Percentiles rank a stretch among this genome's conserved stretches.
Conservation (phyloP, 768 basidiomycete species). For the Mycena crocata region DNA sequence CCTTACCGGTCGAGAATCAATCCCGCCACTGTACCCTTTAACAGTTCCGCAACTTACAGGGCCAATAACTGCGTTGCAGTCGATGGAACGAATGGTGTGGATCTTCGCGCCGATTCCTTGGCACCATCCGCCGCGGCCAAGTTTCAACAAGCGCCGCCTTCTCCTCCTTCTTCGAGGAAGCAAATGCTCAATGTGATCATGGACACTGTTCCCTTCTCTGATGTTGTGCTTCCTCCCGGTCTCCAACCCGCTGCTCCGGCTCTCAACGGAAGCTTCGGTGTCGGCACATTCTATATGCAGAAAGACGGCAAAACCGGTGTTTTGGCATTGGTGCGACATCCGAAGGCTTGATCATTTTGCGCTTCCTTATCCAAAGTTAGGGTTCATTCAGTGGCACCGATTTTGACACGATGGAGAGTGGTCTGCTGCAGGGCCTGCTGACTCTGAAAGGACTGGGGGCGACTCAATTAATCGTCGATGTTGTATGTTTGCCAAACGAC, state of each 20-base stretch:
- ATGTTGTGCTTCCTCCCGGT: slow-evolving; percentile 54
- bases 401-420: slow-evolving; percentile 53
- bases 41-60: slow-evolving; percentile 60
- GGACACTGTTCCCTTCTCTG: slow-evolving; percentile 56
- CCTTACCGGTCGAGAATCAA: slow-evolving; percentile 70
- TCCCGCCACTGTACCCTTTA: slow-evolving; percentile 58
- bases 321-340: slow-evolving; percentile 23
- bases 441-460: slow-evolving; percentile 61
- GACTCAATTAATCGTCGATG: slow-evolving; percentile 68
- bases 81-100: slow-evolving; percentile 59
- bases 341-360: slow-evolving; percentile 42
- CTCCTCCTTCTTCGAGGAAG: slow-evolving; percentile 44
- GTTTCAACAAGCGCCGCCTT: slow-evolving; percentile 53
- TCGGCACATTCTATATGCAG: slow-evolving; percentile 65
- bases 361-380: slow-evolving; percentile 37
- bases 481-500: slow-evolving; percentile 50
- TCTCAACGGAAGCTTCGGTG: slow-evolving; percentile 58
- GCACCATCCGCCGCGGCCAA: slow-evolving; percentile 34
- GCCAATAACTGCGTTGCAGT: slow-evolving; percentile 66
- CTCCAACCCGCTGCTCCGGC: slow-evolving; percentile 53
- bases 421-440: slow-evolving; percentile 60
- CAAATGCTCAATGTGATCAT: slow-evolving; percentile 62
- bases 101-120: slow-evolving; percentile 44
- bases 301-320: slow-evolving; percentile 62
- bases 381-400: slow-evolving; percentile 66